A percentile compares a stretch with the other conserved stretches of the same genome.
These are phyloP conservation scores for Tuber calosporum DNA, from an alignment of 495 filamentous ascomycete species.

Conservation along the genomic window DNA sequence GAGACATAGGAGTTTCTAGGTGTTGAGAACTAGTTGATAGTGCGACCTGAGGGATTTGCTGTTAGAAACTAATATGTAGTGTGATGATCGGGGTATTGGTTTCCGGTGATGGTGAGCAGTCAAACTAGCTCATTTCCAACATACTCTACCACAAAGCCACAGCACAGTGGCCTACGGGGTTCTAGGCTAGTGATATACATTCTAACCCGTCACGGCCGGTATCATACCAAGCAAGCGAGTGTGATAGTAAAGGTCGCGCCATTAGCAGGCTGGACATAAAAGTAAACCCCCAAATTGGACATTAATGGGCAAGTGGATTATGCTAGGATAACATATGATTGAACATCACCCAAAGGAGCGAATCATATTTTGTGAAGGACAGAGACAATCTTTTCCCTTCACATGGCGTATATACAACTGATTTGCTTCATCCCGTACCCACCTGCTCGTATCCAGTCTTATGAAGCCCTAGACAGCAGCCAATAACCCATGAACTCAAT, in stretches of 20 bases:
- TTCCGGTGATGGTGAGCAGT: too few relatives aligned
- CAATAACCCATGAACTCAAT: neutral
- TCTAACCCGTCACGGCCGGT: neutral
- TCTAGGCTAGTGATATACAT: neutral
- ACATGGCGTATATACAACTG: neutral
- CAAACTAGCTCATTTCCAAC: too few relatives aligned
- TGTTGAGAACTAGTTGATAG: too few relatives aligned
- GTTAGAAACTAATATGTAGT: too few relatives aligned
- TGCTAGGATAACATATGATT: too few relatives aligned
- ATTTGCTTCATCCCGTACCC: neutral
- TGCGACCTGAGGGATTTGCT: too few relatives aligned
- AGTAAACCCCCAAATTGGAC: neutral
- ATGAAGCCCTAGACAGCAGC: neutral
- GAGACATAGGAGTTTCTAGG: too few relatives aligned
- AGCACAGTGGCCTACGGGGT: neutral
- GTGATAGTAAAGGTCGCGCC: neutral
- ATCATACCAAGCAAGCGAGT: neutral
- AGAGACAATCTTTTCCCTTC: neutral
- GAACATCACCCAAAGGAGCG: neutral
- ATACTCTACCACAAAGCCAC: too few relatives aligned
- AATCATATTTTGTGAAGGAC: neutral
- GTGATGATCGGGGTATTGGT: too few relatives aligned
- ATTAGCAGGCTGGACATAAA: neutral
- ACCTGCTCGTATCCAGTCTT: neutral
- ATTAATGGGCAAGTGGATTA: too few relatives aligned